These are phyloP conservation scores for Hypomyces perniciosus DNA, from an alignment of 2,329 filamentous ascomycete genomes.

Conservation along the genomic window DNA sequence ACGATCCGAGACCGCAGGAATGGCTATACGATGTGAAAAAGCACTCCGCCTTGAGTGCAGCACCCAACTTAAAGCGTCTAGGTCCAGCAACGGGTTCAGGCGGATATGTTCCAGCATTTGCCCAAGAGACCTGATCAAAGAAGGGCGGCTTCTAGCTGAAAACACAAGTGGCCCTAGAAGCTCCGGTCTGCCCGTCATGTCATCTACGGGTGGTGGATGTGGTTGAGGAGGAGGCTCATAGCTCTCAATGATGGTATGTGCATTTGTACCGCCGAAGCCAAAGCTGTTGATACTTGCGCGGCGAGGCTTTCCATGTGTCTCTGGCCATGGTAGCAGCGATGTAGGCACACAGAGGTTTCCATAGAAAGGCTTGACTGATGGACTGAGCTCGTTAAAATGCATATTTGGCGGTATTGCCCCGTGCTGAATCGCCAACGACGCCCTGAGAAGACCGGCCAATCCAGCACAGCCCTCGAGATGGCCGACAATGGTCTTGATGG, in stretches of 20 bases:
- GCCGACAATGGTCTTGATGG: constrained; percentile 10
- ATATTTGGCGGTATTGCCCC: constrained; percentile 26
- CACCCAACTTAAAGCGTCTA: neutral
- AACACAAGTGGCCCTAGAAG: neutral
- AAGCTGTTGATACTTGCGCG: constrained; percentile 25
- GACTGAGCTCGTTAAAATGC: constrained; percentile 24
- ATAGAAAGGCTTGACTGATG: constrained; percentile 21
- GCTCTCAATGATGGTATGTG: constrained; percentile 34
- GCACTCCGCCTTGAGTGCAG: neutral
- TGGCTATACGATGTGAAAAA: neutral
- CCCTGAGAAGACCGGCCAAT: constrained; percentile 4
- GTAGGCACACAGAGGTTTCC: constrained; percentile 18
- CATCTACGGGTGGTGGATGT: neutral
- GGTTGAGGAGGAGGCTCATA: constrained; percentile 1
- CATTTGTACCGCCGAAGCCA: constrained; percentile 41
- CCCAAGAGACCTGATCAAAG: neutral
- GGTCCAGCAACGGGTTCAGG: neutral
- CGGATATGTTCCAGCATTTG: neutral
- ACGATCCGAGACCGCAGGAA: neutral
- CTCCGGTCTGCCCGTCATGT: neutral
- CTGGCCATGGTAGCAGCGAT: constrained; percentile 19
- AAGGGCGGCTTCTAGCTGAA: neutral
- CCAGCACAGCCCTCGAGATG: constrained; percentile 5
- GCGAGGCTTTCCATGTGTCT: neutral
- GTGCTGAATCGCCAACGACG: neutral